phyloP scores from a whole-genome alignment of 2,329 filamentous ascomycete genomes.

The Cytospora chrysosperma region DNA sequence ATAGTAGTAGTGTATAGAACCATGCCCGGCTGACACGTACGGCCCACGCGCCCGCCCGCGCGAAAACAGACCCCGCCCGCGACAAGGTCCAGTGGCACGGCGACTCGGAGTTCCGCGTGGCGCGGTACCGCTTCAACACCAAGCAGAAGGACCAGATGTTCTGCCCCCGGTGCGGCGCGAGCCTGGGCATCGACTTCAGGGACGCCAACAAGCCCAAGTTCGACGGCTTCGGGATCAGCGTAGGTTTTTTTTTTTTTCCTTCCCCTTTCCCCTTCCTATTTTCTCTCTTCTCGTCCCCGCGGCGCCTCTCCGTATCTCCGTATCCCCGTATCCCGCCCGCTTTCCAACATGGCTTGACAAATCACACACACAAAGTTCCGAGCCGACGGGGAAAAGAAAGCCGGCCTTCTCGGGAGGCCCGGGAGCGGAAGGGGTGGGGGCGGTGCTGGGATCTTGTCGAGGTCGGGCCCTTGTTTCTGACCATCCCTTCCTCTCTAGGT shows the following conservation, averaged over 20 bases:
- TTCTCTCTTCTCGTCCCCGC: too few species aligned
- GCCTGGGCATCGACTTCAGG: conserved; percentile 47
- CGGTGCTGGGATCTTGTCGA: background rate
- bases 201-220: conserved; percentile 28
- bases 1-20: background rate
- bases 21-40: background rate
- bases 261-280: background rate
- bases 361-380: too few species aligned
- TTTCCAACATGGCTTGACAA: too few species aligned
- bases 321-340: too few species aligned
- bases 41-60: too few species aligned
- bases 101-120: conserved; percentile 36
- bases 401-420: too few species aligned
- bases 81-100: conserved; percentile 44
- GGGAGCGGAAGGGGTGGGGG: too few species aligned
- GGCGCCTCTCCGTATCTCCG: too few species aligned
- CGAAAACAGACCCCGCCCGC: conserved; percentile 41
- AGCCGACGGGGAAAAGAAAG: too few species aligned
- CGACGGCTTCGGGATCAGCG: conserved; percentile 44
- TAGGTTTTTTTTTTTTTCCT: conserved; percentile 30
- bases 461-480: background rate
- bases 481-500: conserved; percentile 30
- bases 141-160: conserved; percentile 49
- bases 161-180: conserved; percentile 46
- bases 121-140: conserved; percentile 46